Conservation (phyloP, 2,329 filamentous ascomycete species). For the Alternaria arborescens region DNA sequence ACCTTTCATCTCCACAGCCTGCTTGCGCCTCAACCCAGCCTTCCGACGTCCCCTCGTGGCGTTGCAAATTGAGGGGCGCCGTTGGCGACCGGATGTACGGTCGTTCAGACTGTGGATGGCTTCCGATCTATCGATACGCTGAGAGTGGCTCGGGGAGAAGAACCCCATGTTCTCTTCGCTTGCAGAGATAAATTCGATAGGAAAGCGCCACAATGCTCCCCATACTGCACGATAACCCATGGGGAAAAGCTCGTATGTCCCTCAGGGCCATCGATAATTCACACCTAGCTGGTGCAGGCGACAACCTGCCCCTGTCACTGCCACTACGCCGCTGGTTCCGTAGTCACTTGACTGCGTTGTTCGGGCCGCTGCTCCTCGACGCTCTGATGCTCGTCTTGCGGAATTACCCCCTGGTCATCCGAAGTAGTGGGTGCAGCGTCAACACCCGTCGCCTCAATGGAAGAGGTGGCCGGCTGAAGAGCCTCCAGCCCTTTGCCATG, state of each 20-base stretch:
- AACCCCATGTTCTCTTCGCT: slow-evolving; percentile 29
- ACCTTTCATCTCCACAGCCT: slow-evolving; percentile 26
- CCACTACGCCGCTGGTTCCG: slow-evolving; percentile 40
- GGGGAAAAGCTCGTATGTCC: slow-evolving; percentile 35
- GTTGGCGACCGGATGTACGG: slow-evolving; percentile 24
- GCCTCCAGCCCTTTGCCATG: slow-evolving; percentile 70
- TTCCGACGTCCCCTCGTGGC: slow-evolving; percentile 37
- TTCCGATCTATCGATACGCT: slow-evolving; percentile 35
- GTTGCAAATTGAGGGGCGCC: slow-evolving; percentile 43
- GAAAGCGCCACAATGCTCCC: slow-evolving; percentile 43
- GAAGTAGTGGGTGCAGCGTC: slow-evolving; percentile 43
- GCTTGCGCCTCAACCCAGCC: slow-evolving; percentile 28
- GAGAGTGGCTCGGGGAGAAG: slow-evolving; percentile 38
- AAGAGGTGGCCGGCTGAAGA: slow-evolving; percentile 53
- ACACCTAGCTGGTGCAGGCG: slow-evolving; percentile 42
- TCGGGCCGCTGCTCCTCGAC: slow-evolving; percentile 53
- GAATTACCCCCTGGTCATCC: slow-evolving; percentile 49
- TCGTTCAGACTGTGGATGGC: slow-evolving; percentile 19
- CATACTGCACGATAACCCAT: slow-evolving; percentile 47
- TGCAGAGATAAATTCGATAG: slow-evolving; percentile 22
- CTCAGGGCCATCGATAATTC: slow-evolving; percentile 33
- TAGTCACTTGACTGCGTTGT: slow-evolving; percentile 49
- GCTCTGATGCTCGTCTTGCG: slow-evolving; percentile 49
- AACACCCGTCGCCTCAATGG: slow-evolving; percentile 45
- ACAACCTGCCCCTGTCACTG: slow-evolving; percentile 33